Percentiles rank a stretch among this genome's conserved stretches.
Conservation (phyloP, 805 yeast species). For the Saccharomycopsis sp. region DNA sequence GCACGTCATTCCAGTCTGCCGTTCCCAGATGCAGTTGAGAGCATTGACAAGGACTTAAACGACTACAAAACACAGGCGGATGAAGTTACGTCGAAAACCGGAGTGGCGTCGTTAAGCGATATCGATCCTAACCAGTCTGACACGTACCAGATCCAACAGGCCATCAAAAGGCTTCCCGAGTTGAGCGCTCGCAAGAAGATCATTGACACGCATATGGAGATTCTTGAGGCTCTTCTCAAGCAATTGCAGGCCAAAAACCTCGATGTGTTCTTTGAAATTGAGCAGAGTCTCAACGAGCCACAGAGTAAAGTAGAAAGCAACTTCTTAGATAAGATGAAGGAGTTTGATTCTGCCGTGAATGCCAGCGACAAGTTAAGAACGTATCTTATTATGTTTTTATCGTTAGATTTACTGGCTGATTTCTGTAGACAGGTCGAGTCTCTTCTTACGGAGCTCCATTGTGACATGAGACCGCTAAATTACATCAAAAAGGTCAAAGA, state of each 20-base stretch:
- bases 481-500: slow-evolving; percentile 82
- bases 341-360: slow-evolving; percentile 47
- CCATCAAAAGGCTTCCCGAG: slow-evolving; percentile 89
- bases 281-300: slow-evolving; percentile 68
- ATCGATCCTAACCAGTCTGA: slow-evolving; percentile 44
- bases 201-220: slow-evolving; percentile 96
- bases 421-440: slow-evolving; percentile 56
- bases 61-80: slow-evolving; percentile 82
- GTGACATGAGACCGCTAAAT: slow-evolving; percentile 56
- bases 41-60: slow-evolving; percentile 78
- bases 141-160: slow-evolving; percentile 69
- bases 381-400: slow-evolving; percentile 68
- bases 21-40: slow-evolving; percentile 98
- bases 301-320: slow-evolving; percentile 40
- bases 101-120: slow-evolving; percentile 65
- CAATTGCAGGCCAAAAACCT: slow-evolving; percentile 81
- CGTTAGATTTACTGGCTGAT: slow-evolving; percentile 41
- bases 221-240: slow-evolving; percentile 74
- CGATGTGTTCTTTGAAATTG: slow-evolving; percentile 90
- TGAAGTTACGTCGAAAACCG: slow-evolving; percentile 73
- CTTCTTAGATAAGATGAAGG: slow-evolving; percentile 53
- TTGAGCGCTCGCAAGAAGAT: slow-evolving; percentile 80
- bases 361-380: slow-evolving; percentile 77
- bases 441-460: slow-evolving; percentile 50
- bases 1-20: slow-evolving; percentile 74